Evolutionary conservation across 2,329 filamentous ascomycete genomes (phyloP).

Genomic region (Shiraia sp.): DNA sequence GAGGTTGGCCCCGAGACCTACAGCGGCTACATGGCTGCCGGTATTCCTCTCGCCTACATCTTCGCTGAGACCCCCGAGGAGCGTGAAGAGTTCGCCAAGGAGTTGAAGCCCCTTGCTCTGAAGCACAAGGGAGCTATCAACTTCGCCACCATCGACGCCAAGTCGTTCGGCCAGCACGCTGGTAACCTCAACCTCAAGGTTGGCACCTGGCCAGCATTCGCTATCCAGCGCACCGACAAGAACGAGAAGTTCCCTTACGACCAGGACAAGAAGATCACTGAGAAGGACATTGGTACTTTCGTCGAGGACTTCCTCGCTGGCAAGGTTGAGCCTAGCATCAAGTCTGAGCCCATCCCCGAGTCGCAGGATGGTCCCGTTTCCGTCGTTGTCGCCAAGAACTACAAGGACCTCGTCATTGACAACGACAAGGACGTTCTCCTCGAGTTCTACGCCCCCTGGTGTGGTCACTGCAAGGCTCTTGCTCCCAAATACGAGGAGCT

Average conservation of each 20-base stretch:
- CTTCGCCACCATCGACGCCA: slow-evolving; percentile 97
- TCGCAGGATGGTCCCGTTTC: slow-evolving; percentile 86
- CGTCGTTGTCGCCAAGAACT: slow-evolving; percentile 90
- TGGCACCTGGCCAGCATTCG: slow-evolving; percentile 95
- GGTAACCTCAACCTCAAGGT: slow-evolving; percentile 96
- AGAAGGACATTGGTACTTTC: slow-evolving; percentile 75
- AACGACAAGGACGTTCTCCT: slow-evolving; percentile 95
- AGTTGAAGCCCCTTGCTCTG: slow-evolving; percentile 84
- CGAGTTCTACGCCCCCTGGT: slow-evolving; percentile 96
- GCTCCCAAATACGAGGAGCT: slow-evolving; percentile 71
- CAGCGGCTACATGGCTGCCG: slow-evolving; percentile 88
- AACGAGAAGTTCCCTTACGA: slow-evolving; percentile 97
- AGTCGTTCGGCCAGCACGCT: slow-evolving; percentile 90
- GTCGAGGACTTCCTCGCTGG: slow-evolving; percentile 82
- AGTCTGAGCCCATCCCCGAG: slow-evolving; percentile 96
- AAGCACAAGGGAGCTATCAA: slow-evolving; percentile 93
- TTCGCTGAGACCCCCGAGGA: slow-evolving; percentile 92
- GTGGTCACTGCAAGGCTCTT: slow-evolving; percentile 71
- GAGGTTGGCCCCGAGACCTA: slow-evolving; percentile 98
- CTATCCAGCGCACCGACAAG: slow-evolving; percentile 93
- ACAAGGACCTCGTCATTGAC: slow-evolving; percentile 88
- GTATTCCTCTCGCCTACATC: slow-evolving; percentile 94
- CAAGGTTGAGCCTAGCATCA: slow-evolving; percentile 94
- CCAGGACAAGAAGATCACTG: slow-evolving; percentile 77
- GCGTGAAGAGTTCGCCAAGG: slow-evolving; percentile 75